Conservation (phyloP, 306 rosid genomes). For the Cucumis melo region DNA sequence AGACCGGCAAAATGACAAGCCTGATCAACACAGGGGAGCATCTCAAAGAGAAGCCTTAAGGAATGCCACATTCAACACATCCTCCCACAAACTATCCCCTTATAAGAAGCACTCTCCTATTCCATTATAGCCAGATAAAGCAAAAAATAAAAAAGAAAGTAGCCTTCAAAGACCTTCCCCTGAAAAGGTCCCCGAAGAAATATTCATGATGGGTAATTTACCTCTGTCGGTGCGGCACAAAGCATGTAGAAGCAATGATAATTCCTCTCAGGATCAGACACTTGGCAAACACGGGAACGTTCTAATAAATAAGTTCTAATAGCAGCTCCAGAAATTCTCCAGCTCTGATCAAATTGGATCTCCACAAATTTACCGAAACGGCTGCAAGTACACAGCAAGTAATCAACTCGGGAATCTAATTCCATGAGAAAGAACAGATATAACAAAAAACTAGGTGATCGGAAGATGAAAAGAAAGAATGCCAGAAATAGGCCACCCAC, state of each 20-base stretch:
- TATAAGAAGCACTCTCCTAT: not conserved
- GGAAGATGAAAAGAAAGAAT: not conserved
- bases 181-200: not conserved
- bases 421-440: not conserved
- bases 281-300: slow-evolving; percentile 92
- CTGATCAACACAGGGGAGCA: not conserved
- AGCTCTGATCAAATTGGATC: slow-evolving; percentile 69
- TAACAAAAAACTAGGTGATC: not conserved
- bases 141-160: not conserved
- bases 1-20: not conserved
- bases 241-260: slow-evolving; percentile 99
- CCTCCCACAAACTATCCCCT: not conserved
- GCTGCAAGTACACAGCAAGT: slow-evolving; percentile 40
- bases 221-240: slow-evolving; percentile 89
- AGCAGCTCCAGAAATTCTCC: slow-evolving; percentile 98
- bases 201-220: slow-evolving; percentile 6
- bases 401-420: slow-evolving; percentile 21
- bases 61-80: not conserved
- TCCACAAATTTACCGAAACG: slow-evolving; percentile 99
- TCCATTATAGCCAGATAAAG: not conserved
- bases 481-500: slow-evolving; percentile 20
- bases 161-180: not conserved
- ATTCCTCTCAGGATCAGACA: slow-evolving; percentile 94
- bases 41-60: not conserved
- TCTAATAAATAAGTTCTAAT: slow-evolving; percentile 89